A percentile compares a stretch with the other conserved stretches of the same genome.
These are phyloP conservation scores for Monascus ruber DNA, from an alignment of 2,329 filamentous ascomycete species.

Conservation along the genomic window DNA sequence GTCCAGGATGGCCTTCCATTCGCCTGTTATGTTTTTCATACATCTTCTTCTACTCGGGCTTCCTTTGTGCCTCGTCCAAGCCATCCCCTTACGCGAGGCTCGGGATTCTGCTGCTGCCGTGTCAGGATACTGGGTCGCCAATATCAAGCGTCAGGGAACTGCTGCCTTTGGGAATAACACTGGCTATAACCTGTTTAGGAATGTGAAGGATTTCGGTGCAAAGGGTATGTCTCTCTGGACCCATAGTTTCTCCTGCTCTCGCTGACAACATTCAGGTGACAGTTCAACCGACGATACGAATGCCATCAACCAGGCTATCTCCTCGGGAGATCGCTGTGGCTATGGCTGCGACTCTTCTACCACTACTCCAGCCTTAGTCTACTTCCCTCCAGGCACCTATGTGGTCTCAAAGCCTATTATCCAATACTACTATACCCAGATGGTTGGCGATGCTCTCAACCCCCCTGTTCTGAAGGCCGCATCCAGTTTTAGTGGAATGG, in stretches of 20 bases:
- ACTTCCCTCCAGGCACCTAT: constrained; percentile 85
- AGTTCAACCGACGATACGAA: constrained; percentile 69
- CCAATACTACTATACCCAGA: constrained; percentile 86
- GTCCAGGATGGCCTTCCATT: no score
- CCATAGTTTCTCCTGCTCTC: constrained; percentile 3
- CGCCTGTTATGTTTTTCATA: constrained; percentile 6
- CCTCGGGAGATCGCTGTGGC: constrained; percentile 68
- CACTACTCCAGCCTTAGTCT: constrained; percentile 72
- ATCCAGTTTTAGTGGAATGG: constrained; percentile 67
- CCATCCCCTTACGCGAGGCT: constrained; percentile 17
- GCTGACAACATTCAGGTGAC: constrained; percentile 37
- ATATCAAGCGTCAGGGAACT: constrained; percentile 57
- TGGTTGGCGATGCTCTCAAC: constrained; percentile 67
- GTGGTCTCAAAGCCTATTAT: constrained; percentile 66
- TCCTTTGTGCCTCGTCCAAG: constrained; percentile 17
- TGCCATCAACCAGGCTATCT: constrained; percentile 77
- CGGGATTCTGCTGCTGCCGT: constrained; percentile 7
- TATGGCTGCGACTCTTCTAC: constrained; percentile 73
- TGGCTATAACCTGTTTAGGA: constrained; percentile 62
- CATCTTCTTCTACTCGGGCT: constrained; percentile 22
- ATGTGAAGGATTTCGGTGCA: constrained; percentile 66
- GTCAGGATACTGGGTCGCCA: constrained; percentile 59
- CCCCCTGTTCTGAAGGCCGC: constrained; percentile 66
- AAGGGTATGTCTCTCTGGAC: constrained; percentile 45
- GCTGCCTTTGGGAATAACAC: constrained; percentile 49